Base-by-base conservation (phyloP, 139 green algal species). In the Chlorella sp. region DNA sequence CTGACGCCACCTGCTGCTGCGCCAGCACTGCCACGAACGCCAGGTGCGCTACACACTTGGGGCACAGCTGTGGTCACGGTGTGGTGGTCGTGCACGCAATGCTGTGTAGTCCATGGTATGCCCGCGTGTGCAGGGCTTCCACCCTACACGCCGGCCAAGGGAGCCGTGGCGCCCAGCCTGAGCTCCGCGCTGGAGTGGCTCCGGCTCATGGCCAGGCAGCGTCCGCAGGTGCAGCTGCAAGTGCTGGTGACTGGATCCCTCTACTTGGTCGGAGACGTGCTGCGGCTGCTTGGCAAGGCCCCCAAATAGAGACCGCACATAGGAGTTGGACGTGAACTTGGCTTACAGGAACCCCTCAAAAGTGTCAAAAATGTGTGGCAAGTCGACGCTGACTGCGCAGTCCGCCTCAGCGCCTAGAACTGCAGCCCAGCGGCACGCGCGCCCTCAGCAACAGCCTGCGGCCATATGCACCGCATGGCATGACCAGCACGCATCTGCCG, bases 161-260 rank as follows among this genome's bases (percentile, higher is more conserved):
- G 65, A 2, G 83, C 79, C 5, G 90, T 94, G 31, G 51, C 91
- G 69, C 81, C 83, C 2, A 89, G 79, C 6, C 50, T 96, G 30
- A 33, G 35, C 33, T 35, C 73, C 0, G 89, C 91, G 0, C 23
- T 97, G 49, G 74, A 86, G 3, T 89, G 80, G 83, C 70, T 93
- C 71, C 81, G 87, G 66, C 24, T 75, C 77, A 61, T 74, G 75
- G 51, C 63, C 69, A 63, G 69, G 69, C 30, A 30, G 1, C 49
- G 32, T 26, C 64, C 70, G 10, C 26, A 27, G 33, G n/a, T 79
- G 64, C 71, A 73, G 35, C 3, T 93, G 51, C 86, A 94, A 61
- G 90, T 99, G 17, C 84, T 99, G 29, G 92, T 99, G 5, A 97
- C 95, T 3, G 95, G 95, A 0, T 95, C 87, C 0, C 84, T 99